Conservation (phyloP, 371 early-diverging fungal genomes). For the Mucor velutinosus region DNA sequence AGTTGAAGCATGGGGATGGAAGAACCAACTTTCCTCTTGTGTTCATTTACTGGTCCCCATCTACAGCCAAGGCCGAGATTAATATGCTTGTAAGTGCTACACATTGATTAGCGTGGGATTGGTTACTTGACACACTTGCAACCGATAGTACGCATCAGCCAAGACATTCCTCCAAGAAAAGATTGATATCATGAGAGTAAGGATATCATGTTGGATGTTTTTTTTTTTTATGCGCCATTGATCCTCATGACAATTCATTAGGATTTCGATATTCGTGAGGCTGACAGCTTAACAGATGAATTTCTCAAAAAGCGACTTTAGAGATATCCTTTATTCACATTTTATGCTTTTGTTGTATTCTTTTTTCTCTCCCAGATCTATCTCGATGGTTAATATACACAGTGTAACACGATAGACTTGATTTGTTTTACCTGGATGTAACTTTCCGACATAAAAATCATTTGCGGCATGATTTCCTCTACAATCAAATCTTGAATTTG, state of each 20-base stretch:
- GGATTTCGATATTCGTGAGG: conserved; percentile 59
- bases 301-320: conserved; percentile 46
- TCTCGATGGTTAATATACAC: background rate
- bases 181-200: conserved; percentile 56
- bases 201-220: background rate
- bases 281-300: conserved; percentile 54
- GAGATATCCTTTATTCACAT: background rate
- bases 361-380: conserved; percentile 35
- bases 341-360: background rate
- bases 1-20: conserved; percentile 64
- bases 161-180: conserved; percentile 64
- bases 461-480: conserved; percentile 92
- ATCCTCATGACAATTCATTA: conserved; percentile 7
- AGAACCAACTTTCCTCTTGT: conserved; percentile 67
- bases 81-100: conserved; percentile 59
- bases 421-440: conserved; percentile 81
- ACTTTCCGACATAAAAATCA: conserved; percentile 91
- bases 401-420: background rate
- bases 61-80: conserved; percentile 53
- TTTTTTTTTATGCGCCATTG: background rate
- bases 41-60: conserved; percentile 69
- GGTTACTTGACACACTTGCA: background rate
- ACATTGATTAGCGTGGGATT: background rate
- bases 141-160: conserved; percentile 63
- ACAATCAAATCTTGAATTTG: conserved; percentile 93